phyloP scores from a whole-genome alignment of 169 alveolate species.

The Condylostoma magnum region DNA sequence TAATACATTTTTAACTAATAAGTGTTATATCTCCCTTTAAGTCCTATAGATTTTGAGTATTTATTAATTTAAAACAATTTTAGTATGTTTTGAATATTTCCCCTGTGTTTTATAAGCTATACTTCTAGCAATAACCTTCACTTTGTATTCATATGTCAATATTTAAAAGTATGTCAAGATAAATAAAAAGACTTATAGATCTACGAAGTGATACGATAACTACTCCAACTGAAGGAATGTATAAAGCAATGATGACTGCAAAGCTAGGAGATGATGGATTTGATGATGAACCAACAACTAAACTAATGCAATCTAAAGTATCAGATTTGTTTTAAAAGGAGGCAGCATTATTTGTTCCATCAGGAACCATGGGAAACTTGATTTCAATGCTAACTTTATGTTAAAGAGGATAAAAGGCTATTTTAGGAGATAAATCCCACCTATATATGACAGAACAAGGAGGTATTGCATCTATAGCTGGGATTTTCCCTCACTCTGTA shows the following conservation, averaged over 20 bases:
- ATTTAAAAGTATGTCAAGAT: background rate
- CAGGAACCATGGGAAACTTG: conserved; percentile 63
- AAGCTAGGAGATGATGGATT: conserved; percentile 54
- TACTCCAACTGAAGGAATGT: conserved; percentile 31
- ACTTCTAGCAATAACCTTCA: too few relatives aligned
- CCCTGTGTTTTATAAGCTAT: too few relatives aligned
- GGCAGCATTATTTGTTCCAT: conserved; percentile 48
- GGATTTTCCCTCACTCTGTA: conserved; percentile 41
- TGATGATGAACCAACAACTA: conserved; percentile 54
- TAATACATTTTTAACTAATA: too few relatives aligned
- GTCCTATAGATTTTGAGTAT: too few relatives aligned
- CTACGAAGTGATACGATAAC: conserved; percentile 50
- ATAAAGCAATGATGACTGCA: conserved; percentile 33
- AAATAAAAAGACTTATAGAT: conserved; percentile 32
- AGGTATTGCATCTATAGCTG: conserved; percentile 52
- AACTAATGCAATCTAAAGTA: conserved; percentile 30
- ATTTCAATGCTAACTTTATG: conserved; percentile 32
- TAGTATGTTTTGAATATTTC: too few relatives aligned
- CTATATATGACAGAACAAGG: conserved; percentile 52
- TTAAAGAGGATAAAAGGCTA: conserved; percentile 49
- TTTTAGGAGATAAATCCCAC: conserved; percentile 50
- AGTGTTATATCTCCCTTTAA: too few relatives aligned
- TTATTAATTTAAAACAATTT: too few relatives aligned
- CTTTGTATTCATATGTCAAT: too few relatives aligned
- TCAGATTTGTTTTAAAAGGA: conserved; percentile 55